phyloP scores from a whole-genome alignment of 257 asterid genomes.

The Gentiana dahurica region DNA sequence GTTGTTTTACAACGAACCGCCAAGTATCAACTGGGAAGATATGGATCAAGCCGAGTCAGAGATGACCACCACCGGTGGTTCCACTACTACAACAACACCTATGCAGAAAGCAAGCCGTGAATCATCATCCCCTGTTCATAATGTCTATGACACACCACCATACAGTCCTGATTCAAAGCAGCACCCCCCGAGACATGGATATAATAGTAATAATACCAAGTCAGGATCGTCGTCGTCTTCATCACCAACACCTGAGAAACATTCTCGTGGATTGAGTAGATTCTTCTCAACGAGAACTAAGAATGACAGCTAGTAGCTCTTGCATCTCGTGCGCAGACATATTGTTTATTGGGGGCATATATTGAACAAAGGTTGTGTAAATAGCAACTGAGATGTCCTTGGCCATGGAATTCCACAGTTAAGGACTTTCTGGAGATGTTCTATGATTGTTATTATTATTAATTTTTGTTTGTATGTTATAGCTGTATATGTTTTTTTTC shows the following conservation, averaged over 20 bases:
- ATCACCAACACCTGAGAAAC: conserved; percentile 69
- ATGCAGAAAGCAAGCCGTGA: conserved; percentile 34
- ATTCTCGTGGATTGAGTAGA: conserved; percentile 67
- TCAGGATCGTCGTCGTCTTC: conserved; percentile 52
- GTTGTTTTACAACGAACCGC: conserved; percentile 31
- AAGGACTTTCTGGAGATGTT: no score
- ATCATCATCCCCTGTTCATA: conserved; percentile 32
- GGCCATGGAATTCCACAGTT: no score
- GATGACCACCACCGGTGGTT: conserved; percentile 5
- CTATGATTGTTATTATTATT: no score
- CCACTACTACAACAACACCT: conserved; percentile 15
- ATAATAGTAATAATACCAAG: conserved; percentile 21
- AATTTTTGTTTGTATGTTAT: no score
- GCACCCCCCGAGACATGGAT: conserved; percentile 39
- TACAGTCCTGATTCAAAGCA: conserved; percentile 46
- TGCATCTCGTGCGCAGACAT: conserved; percentile 2
- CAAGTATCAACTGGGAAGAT: conserved; percentile 43
- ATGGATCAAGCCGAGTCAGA: conserved; percentile 38
- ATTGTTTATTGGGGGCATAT: conserved; percentile 1
- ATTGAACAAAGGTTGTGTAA: conserved; percentile 23
- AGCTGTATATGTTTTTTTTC: no score
- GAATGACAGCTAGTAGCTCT: conserved; percentile 32
- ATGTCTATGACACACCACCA: conserved; percentile 24
- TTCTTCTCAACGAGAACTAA: conserved; percentile 70
- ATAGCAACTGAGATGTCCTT: conserved; percentile 17